Base-by-base conservation (phyloP, 2,329 filamentous ascomycete species). In the Diaporthe amygdali region DNA sequence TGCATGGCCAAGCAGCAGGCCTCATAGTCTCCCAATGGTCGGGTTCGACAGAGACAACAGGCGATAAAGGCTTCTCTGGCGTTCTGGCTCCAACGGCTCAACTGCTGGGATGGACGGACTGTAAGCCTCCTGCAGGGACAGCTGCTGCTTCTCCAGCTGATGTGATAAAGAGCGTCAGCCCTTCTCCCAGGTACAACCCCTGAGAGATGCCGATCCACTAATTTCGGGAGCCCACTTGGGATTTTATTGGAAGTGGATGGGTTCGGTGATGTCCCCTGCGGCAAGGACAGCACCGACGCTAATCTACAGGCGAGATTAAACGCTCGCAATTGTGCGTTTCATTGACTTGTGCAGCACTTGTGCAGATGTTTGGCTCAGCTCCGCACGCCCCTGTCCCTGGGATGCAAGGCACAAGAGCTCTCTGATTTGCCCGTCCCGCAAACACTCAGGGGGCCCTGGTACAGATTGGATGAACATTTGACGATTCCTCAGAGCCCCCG, bases 181-280 rank as follows among this genome's bases (percentile, higher is more conserved):
- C 41, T n/a, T 25, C 66, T 59, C 34, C 22, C 54, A 59, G 39
- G 44, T 51, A 20, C 34, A 59, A n/a, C 66, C 68, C 71, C 68
- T 59, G 55, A 68, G 55, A 27, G 44, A n/a, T 61, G 54, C 63
- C 47, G 64, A 66, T 59, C 63, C 44, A 54, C 51, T 72, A 69
- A 72, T 72, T 39, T 72, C 71, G 71, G 71, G 68, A 71, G 71
- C 34, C 71, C 64, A 61, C 55, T 27, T 70, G 70, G 67, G 49
- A 49, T 64, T 72, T 68, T 55, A 71, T 72, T 54, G 69, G 66
- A 72, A 72, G 71, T 72, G 71, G 71, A 61, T 56, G 67, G 49
- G 64, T 37, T 68, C 47, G 69, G 34, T 68, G 69, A 66, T 67
- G 52, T 66, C 64, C 68, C 54, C 59, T 63, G 44, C 49, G 49